Evolutionary conservation across 345 rosid genomes (phyloP).

Genomic region (Rhizophora mangle): DNA sequence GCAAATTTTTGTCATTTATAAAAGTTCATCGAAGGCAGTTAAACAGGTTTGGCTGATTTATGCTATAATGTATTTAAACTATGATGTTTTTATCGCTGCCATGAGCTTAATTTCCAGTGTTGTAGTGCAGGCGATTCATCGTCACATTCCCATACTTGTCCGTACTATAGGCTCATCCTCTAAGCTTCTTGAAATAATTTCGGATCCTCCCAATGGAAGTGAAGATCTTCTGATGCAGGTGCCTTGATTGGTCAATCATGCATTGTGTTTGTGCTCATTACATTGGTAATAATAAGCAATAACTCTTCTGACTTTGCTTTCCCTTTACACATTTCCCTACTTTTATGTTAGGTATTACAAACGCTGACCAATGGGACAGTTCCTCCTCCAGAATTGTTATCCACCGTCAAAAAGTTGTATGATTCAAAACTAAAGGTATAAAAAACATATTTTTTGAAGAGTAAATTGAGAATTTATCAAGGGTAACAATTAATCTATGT

Average conservation of each 20-base stretch:
- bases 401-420: slow-evolving; percentile 69
- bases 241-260: slow-evolving; percentile 13
- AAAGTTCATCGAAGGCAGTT: slow-evolving; percentile 58
- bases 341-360: slow-evolving; percentile 69
- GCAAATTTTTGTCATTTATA: slow-evolving; percentile 66
- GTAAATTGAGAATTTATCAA: not conserved
- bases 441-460: slow-evolving; percentile 4
- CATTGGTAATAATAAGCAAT: slow-evolving; percentile 1
- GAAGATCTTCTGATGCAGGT: slow-evolving; percentile 88
- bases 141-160: slow-evolving; percentile 83
- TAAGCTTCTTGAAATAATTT: slow-evolving; percentile 82
- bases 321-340: slow-evolving; percentile 10
- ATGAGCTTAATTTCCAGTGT: slow-evolving; percentile 13
- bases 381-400: slow-evolving; percentile 79
- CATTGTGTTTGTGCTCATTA: slow-evolving; percentile 6
- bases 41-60: slow-evolving; percentile 60
- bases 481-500: slow-evolving; percentile 25
- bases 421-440: slow-evolving; percentile 86
- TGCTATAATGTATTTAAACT: slow-evolving; percentile 5
- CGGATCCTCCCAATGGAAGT: slow-evolving; percentile 92
- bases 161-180: slow-evolving; percentile 97
- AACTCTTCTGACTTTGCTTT: slow-evolving; percentile 15
- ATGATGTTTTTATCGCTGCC: slow-evolving; percentile 3
- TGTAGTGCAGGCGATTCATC: slow-evolving; percentile 76
- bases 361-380: slow-evolving; percentile 70